These are phyloP conservation scores for Mycena polygramma DNA, from an alignment of 768 basidiomycete species.

Conservation along the genomic window DNA sequence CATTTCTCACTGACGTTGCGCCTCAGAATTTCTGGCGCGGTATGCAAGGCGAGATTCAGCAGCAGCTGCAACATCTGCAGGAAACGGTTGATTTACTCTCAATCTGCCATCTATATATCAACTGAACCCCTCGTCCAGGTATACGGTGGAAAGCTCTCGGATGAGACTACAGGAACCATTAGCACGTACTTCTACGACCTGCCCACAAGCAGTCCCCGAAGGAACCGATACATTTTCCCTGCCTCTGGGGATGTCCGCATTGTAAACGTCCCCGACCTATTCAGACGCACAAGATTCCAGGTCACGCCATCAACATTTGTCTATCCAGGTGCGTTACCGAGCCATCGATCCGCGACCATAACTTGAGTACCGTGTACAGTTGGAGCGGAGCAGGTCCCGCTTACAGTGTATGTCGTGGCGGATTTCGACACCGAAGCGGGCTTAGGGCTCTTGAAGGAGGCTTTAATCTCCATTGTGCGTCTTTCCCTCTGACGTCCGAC, in stretches of 20 bases:
- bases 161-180: conserved; percentile 64
- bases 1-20: conserved; percentile 1
- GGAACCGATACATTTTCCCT: conserved; percentile 85
- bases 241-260: conserved; percentile 61
- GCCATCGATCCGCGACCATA: not conserved
- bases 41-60: conserved; percentile 70
- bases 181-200: conserved; percentile 92
- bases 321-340: conserved; percentile 64
- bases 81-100: conserved; percentile 68
- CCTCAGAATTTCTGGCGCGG: conserved; percentile 73
- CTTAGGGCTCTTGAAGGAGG: conserved; percentile 69
- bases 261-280: conserved; percentile 68
- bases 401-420: conserved; percentile 77
- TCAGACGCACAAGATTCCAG: conserved; percentile 60
- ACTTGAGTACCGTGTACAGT: conserved; percentile 36
- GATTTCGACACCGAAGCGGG: conserved; percentile 81
- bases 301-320: conserved; percentile 63
- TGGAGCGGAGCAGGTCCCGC: conserved; percentile 50
- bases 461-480: conserved; percentile 51
- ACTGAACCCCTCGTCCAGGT: conserved; percentile 54
- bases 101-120: not conserved
- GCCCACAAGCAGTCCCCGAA: conserved; percentile 73
- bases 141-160: conserved; percentile 68
- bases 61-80: conserved; percentile 78
- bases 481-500: not conserved